Conservation (phyloP, 257 asterid species). For the Coffea eugenioides region DNA sequence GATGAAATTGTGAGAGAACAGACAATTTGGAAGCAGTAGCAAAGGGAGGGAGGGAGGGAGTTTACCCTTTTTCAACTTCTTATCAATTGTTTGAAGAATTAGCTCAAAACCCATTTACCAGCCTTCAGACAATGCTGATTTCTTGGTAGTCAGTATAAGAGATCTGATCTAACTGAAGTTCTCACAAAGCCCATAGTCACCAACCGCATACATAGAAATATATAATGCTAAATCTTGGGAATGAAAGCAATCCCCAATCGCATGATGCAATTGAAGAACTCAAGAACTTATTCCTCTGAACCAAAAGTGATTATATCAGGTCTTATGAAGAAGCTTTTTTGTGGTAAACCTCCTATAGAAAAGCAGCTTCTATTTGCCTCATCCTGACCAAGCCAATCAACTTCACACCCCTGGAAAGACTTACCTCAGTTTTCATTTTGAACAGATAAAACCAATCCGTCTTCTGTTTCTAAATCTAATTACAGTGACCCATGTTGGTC, state of each 20-base stretch:
- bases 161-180: neutral
- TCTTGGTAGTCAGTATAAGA: constrained; percentile 1
- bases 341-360: neutral
- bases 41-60: neutral
- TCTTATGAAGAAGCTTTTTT: neutral
- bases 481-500: neutral
- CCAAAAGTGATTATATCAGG: neutral
- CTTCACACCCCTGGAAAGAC: neutral
- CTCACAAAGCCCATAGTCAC: neutral
- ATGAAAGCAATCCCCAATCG: neutral
- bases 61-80: neutral
- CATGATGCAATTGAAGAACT: neutral
- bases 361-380: neutral
- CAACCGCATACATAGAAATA: neutral
- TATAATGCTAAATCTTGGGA: neutral
- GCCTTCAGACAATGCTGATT: neutral
- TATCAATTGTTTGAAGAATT: neutral
- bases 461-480: neutral
- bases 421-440: neutral
- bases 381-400: neutral
- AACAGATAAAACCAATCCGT: neutral
- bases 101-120: neutral
- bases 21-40: neutral
- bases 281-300: neutral
- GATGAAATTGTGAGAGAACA: neutral